Evolutionary conservation across 192 early-diverging fungal genomes (phyloP), one percentile per base, ranked within the genome.

Genomic region (Backusella psychrophila): DNA sequence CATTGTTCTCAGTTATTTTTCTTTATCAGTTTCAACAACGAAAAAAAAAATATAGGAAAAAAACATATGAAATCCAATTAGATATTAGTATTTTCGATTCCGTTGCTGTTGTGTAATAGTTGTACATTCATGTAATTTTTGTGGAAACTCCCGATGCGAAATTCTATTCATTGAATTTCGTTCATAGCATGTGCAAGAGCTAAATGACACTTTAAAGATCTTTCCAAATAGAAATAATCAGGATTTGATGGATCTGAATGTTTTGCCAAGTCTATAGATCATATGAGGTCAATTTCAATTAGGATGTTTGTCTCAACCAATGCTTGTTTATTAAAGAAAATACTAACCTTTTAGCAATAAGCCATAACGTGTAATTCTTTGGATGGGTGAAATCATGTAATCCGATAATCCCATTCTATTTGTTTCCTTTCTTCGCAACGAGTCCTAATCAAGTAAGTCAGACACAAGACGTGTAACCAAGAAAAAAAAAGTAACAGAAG

Each of bases 331-430:
- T 26, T 8, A 34, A 63, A 69, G 17, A 65, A 67, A 21, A 34
- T n/a, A 73, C 56, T 14, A 72, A 77, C 84, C 86, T 80, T 85
- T 89, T 52, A 94, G 81, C 46, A 94, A 77, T 71, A 94, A 76
- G 35, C 89, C 88, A 82, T 94, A 94, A n/a, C 92, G 87, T 3
- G 93, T 91, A 21, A 94, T 89, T 35, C 93, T 87, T 81, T 94
- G 93, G 66, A 94, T 92, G 1, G 93, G 93, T 78, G 92, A 88
- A 71, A 94, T 93, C 79, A 94, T 83, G 76, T 92, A 84, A 74
- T 93, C 92, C 34, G 86, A 85, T 31, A 97, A 81, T 35, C 85
- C 88, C 67, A 94, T 84, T 35, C 87, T 86, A n/a, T 84, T 88
- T 9, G 78, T 87, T 72, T 90, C 85, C 34, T 87, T 88, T 35